A percentile compares a stretch with the other conserved stretches of the same genome.
Conservation (phyloP, 2,329 filamentous ascomycete genomes). For the Scedosporium dehoogii region DNA sequence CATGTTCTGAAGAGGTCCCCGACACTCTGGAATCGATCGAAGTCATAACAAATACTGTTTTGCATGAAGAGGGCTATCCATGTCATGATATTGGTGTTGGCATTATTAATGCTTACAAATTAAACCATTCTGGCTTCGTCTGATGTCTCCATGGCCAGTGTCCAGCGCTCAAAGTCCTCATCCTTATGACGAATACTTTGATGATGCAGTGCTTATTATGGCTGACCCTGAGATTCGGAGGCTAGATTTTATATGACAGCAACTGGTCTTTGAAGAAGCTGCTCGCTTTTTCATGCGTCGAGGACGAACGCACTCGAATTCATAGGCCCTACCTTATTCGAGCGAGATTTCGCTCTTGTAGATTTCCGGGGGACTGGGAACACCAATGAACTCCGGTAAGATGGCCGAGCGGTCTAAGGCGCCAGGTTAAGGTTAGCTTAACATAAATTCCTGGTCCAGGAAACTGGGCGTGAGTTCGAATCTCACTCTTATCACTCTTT, state of each 20-base stretch:
- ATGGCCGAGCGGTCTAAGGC: neutral
- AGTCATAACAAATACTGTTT: too few relatives aligned
- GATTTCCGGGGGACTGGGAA: neutral
- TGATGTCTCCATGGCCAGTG: too few relatives aligned
- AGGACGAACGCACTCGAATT: neutral
- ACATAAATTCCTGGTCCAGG: neutral
- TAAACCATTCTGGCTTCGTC: neutral
- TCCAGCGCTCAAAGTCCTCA: too few relatives aligned
- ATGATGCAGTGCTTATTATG: too few relatives aligned
- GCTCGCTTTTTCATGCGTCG: neutral
- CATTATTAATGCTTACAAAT: neutral
- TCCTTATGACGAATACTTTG: too few relatives aligned
- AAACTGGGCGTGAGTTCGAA: neutral
- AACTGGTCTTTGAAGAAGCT: too few relatives aligned
- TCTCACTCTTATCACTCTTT: neutral
- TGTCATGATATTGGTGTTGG: too few relatives aligned
- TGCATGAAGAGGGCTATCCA: too few relatives aligned
- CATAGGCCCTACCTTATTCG: neutral
- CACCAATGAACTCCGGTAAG: neutral
- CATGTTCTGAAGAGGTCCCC: too few relatives aligned
- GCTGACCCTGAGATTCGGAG: too few relatives aligned
- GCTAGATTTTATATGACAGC: too few relatives aligned
- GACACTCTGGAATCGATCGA: too few relatives aligned
- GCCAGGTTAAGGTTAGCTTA: neutral
- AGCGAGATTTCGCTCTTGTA: neutral